Evolutionary conservation across 2,329 filamentous ascomycete species (phyloP), one percentile per base, ranked within the genome.

Genomic region (Fusarium sororula): DNA sequence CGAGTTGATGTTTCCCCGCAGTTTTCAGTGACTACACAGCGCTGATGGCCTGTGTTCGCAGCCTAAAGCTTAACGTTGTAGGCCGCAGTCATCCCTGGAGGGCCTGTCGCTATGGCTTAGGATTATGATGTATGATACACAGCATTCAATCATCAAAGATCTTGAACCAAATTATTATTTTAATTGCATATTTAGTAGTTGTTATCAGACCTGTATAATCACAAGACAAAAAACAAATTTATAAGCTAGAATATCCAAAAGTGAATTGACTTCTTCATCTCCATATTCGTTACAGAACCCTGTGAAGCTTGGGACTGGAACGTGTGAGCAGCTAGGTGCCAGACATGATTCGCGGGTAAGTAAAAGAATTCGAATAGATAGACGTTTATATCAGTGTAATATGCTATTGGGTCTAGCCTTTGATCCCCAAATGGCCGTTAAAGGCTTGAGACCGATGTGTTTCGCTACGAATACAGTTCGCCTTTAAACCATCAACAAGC

Each of bases 121-220:
- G 45, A 11, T 28, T 2, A 2, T 15, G 4, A 41, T 14, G 6
- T 4, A 14, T 28, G n/a, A 1, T 15, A 7, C 20, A 30, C 1
- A 28, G 20, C 20, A 15, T 20, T 14, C 6, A 15, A 20, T 20
- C 7, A 47, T 28, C 1, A 14, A 28, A 10, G 18, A 26, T 28
- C 18, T 20, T 7, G 17, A 14, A 14, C 6, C 1, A 14, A 20
- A 7, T 4, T 11, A 4, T 7, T 20, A 14, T 30, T 10, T 9
- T 14, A 20, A 22, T 47, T 20, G 8, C 24, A 28, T 28, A 6
- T 0, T 6, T 5, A 14, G 1, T 20, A 20, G 24, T 28, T 7
- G 0, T 15, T 3, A 47, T 30, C 6, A 6, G 9, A 5, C 9
- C 13, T 1, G 3, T 0, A 1, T 0, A 14, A 48, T 22, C 5